phyloP scores from a whole-genome alignment of 2,329 filamentous ascomycete genomes.

The Calonectria multiphialidica region DNA sequence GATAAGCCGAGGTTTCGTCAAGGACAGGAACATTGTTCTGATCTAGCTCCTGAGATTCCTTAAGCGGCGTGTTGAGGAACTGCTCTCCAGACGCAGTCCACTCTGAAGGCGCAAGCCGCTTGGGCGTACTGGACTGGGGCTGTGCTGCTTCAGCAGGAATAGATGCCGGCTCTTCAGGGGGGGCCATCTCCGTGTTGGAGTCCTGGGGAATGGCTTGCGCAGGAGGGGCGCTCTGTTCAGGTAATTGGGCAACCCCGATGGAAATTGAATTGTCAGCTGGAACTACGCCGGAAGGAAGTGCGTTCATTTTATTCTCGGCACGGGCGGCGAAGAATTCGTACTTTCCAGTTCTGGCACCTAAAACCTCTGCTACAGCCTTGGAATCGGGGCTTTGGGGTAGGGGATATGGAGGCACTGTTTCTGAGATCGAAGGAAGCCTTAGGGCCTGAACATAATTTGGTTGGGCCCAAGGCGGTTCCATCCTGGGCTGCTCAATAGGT shows the following conservation, averaged over 20 bases:
- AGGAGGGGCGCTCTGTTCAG: neutral
- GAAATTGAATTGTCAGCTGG: neutral
- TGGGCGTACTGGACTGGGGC: neutral
- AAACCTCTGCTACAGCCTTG: conserved; percentile 38
- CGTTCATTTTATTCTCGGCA: conserved; percentile 49
- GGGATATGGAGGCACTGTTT: conserved; percentile 23
- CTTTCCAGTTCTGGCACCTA: conserved; percentile 53
- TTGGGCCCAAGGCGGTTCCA: neutral
- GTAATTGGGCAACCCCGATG: neutral
- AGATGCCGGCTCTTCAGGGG: neutral
- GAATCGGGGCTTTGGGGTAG: neutral
- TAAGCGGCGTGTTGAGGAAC: conserved; percentile 46
- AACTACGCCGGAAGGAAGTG: conserved; percentile 16
- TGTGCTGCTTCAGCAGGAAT: neutral
- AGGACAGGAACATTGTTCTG: conserved; percentile 14
- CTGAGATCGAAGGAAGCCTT: conserved; percentile 35
- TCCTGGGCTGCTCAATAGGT: conserved; percentile 14
- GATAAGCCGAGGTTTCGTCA: conserved; percentile 48
- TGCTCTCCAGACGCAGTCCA: conserved; percentile 47
- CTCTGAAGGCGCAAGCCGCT: conserved; percentile 19
- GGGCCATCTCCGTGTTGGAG: neutral
- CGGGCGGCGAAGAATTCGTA: conserved; percentile 55
- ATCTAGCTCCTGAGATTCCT: neutral
- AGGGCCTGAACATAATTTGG: neutral
- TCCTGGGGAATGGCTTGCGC: neutral